Evolutionary conservation across 257 asterid species (phyloP).

Genomic region (Eustoma russellianum): DNA sequence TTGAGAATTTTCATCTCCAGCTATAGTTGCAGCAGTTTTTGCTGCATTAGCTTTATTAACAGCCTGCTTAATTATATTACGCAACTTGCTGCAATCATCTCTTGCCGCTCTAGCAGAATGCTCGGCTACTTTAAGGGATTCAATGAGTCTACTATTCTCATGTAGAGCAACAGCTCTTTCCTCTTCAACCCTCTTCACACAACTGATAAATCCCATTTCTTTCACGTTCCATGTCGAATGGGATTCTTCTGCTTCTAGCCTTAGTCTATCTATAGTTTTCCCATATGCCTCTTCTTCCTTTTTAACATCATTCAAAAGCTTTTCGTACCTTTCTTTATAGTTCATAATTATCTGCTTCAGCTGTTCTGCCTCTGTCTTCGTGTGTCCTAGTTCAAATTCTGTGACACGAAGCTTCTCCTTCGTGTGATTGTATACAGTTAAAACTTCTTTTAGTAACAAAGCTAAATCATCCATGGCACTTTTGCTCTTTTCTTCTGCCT

Average conservation of each 20-base stretch:
- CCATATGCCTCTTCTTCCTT: slow-evolving; percentile 41
- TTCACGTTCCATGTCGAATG: slow-evolving; percentile 74
- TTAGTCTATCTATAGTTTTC: slow-evolving; percentile 49
- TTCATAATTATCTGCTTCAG: slow-evolving; percentile 30
- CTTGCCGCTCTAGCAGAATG: slow-evolving; percentile 32
- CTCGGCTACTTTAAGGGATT: slow-evolving; percentile 43
- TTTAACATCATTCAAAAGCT: slow-evolving; percentile 37
- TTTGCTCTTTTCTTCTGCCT: slow-evolving; percentile 61
- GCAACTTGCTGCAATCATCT: slow-evolving; percentile 48
- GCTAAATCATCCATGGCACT: slow-evolving; percentile 90
- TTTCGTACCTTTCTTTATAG: slow-evolving; percentile 30
- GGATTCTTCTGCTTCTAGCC: slow-evolving; percentile 75
- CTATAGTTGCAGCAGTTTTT: slow-evolving; percentile 64
- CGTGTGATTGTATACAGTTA: slow-evolving; percentile 42
- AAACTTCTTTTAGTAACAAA: slow-evolving; percentile 64
- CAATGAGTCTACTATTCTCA: slow-evolving; percentile 30
- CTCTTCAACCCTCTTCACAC: slow-evolving; percentile 63
- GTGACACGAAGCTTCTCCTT: slow-evolving; percentile 33
- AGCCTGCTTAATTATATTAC: slow-evolving; percentile 75
- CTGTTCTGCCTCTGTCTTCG: slow-evolving; percentile 30
- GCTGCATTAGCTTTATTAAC: slow-evolving; percentile 69
- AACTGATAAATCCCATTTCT: slow-evolving; percentile 66
- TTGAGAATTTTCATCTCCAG: slow-evolving; percentile 58
- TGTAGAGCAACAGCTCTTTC: slow-evolving; percentile 46
- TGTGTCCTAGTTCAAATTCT: slow-evolving; percentile 30